phyloP scores from a whole-genome alignment of 2,329 filamentous ascomycete genomes.

The Microascus cirrosus region DNA sequence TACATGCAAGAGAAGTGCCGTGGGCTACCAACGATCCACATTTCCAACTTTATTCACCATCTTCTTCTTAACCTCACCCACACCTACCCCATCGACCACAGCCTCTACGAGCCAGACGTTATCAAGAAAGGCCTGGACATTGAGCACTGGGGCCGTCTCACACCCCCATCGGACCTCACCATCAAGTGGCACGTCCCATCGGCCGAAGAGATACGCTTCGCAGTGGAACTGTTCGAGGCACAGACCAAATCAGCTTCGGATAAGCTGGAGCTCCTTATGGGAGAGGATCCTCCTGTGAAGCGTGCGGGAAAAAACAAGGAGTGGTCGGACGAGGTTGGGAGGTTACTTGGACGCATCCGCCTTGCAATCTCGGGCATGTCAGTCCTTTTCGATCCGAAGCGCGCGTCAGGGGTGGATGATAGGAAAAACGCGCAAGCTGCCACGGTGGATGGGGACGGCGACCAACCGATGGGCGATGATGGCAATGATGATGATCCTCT shows the following conservation, averaged over 20 bases:
- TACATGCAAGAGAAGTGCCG: slow-evolving; percentile 97
- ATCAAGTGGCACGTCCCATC: slow-evolving; percentile 87
- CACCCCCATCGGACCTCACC: slow-evolving; percentile 62
- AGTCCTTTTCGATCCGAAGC: slow-evolving; percentile 73
- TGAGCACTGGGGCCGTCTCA: slow-evolving; percentile 74
- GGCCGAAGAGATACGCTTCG: slow-evolving; percentile 73
- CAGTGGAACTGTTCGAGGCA: slow-evolving; percentile 76
- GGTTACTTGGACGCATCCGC: slow-evolving; percentile 77
- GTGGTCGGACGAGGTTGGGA: slow-evolving; percentile 93
- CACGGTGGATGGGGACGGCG: slow-evolving; percentile 45
- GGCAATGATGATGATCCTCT: slow-evolving; percentile 39
- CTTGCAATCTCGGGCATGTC: slow-evolving; percentile 87
- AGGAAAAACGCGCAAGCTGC: slow-evolving; percentile 31
- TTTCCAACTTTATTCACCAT: slow-evolving; percentile 97
- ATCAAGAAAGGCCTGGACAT: slow-evolving; percentile 61
- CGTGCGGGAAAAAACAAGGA: slow-evolving; percentile 94
- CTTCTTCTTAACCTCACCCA: slow-evolving; percentile 87
- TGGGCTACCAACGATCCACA: slow-evolving; percentile 86
- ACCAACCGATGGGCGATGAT: slow-evolving; percentile 30
- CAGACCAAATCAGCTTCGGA: slow-evolving; percentile 69
- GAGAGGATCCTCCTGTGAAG: slow-evolving; percentile 70
- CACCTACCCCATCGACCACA: slow-evolving; percentile 85
- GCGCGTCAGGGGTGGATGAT: slow-evolving; percentile 44
- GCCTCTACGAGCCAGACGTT: slow-evolving; percentile 72
- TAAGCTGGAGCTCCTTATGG: slow-evolving; percentile 68